phyloP scores from a whole-genome alignment of 208 protist genomes.

The Acanthamoeba culbertsoni region DNA sequence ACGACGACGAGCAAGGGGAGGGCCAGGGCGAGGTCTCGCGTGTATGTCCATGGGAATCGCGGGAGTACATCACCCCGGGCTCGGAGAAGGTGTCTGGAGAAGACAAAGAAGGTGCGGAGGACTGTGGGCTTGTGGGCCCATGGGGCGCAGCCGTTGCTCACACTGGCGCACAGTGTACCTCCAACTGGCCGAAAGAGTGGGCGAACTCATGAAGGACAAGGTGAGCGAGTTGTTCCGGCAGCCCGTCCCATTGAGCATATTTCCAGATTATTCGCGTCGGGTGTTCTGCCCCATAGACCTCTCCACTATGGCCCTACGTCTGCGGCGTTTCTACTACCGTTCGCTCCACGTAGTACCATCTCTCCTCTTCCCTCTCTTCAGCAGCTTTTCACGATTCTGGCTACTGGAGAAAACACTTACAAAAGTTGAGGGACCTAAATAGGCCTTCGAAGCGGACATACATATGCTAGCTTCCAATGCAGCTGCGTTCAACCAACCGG shows the following conservation, averaged over 20 bases:
- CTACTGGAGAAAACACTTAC: too few relatives aligned
- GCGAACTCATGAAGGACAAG: not conserved
- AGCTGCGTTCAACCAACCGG: not conserved
- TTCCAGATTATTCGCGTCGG: not conserved
- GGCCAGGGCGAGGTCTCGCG: not conserved
- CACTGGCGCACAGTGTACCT: not conserved
- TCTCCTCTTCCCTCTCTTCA: not conserved
- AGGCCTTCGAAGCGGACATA: constrained; percentile 25
- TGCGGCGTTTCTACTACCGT: constrained; percentile 2
- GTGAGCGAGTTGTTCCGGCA: not conserved
- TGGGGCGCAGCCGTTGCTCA: too few relatives aligned
- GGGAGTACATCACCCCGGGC: not conserved
- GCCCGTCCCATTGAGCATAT: not conserved
- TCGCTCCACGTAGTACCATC: not conserved
- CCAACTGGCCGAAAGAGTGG: not conserved
- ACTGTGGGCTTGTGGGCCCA: not conserved
- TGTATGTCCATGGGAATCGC: constrained; percentile 20
- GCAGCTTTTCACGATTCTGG: not conserved
- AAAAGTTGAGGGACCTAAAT: too few relatives aligned
- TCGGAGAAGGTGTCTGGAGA: not conserved
- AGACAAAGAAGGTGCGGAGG: not conserved
- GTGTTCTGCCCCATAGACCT: constrained; percentile 51
- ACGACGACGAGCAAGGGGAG: not conserved
- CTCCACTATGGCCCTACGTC: not conserved
- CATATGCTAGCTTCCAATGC: not conserved